Base-by-base conservation (phyloP, 2,329 filamentous ascomycete species). In the Claviceps spartinae region DNA sequence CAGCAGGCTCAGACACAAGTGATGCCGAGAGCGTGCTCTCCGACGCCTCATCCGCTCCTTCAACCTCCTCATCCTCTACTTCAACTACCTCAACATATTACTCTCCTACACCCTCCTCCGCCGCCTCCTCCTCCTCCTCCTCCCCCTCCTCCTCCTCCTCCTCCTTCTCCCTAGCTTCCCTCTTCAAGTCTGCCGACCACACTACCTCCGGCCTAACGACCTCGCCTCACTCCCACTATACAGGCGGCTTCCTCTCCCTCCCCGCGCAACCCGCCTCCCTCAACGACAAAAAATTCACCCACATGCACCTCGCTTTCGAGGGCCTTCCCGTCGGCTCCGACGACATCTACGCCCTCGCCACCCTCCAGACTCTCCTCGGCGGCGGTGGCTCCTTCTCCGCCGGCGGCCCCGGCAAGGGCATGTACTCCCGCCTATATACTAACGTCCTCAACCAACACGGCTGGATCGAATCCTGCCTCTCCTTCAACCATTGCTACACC, bases 351-450 rank as follows among this genome's bases (percentile, higher is more conserved):
- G 90, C 93, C 18, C 82, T 97, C 45, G 93, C 93, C 6, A 95
- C 91, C 0, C 77, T 98, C 1, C 94, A 97, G 69, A 97, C 89
- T 1, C 84, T 98, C 9, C 86, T 98, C 37, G 93, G 93, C 53
- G 93, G 93, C 47, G 93, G 93, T 48, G 93, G 93, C 24, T 96
- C 90, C 52, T 98, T 98, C 73, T 95, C 88, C 16, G 93, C 93
- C 51, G 93, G 93, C 61, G 93, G 93, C 0, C 93, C 93, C 4
- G 93, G 93, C 50, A 98, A 98, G 74, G 93, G 93, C 67, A 98
- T 98, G 93, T 97, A 97, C 75, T 95, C 88, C 40, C 85, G 93
- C 13, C 80, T 98, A 8, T 98, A 96, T 75, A 97, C 90, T 57
- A 95, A 96, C 66, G 91, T 97, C 0, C 79, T 98, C 49, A 98